Percentiles rank a stretch among this genome's conserved stretches.
phyloP scores from a whole-genome alignment of 169 alveolate genomes.

The Blepharisma undulans region DNA sequence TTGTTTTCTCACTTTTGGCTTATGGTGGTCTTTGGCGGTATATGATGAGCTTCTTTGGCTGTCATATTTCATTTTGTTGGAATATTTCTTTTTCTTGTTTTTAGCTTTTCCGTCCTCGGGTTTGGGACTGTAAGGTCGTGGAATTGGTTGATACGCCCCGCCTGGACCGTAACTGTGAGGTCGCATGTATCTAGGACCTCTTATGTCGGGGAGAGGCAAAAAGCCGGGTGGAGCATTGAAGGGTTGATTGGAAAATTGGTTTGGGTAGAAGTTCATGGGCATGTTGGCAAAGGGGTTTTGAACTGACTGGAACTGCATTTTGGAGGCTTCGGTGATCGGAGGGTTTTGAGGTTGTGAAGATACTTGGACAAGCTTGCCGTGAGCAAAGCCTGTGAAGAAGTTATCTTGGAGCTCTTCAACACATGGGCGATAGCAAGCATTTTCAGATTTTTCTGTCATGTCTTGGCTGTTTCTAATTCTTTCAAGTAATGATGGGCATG shows the following conservation, averaged over 20 bases:
- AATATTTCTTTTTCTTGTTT: background rate
- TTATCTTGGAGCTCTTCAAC: slow-evolving; percentile 38
- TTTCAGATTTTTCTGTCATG: background rate
- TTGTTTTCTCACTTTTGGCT: background rate
- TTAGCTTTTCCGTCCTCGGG: background rate
- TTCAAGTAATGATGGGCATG: slow-evolving; percentile 19
- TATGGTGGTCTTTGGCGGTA: background rate
- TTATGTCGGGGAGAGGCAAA: slow-evolving; percentile 20
- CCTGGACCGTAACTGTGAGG: slow-evolving; percentile 16
- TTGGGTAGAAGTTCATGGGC: background rate
- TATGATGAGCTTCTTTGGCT: background rate
- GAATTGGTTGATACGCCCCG: background rate
- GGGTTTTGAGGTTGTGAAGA: background rate
- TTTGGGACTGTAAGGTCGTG: slow-evolving; percentile 9
- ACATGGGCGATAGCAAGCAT: background rate
- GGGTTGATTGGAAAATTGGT: background rate
- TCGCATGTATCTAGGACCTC: slow-evolving; percentile 16
- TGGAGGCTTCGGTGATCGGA: background rate
- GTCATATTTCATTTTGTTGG: background rate
- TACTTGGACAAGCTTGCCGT: slow-evolving; percentile 21
- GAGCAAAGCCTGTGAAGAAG: slow-evolving; percentile 34
- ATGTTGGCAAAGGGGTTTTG: background rate
- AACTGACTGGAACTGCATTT: background rate
- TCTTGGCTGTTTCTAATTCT: slow-evolving; percentile 32
- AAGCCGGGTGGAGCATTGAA: background rate